Conservation (phyloP, 2,329 filamentous ascomycete species). For the Exophiala lecanii-corni region DNA sequence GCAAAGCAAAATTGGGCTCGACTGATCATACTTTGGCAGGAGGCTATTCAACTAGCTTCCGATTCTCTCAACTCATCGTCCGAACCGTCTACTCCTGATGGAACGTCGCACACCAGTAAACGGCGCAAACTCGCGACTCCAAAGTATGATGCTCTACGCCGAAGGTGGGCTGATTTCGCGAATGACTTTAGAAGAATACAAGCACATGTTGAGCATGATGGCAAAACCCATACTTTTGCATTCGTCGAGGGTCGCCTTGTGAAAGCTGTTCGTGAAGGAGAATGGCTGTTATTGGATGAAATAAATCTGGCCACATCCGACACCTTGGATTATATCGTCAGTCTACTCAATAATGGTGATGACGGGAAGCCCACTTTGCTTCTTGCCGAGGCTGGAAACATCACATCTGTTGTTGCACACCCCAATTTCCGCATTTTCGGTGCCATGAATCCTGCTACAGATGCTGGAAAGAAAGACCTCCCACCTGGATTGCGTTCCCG, state of each 20-base stretch:
- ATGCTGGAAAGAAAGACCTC: slow-evolving; percentile 92
- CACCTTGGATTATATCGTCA: slow-evolving; percentile 87
- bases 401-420: slow-evolving; percentile 84
- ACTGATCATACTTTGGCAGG: slow-evolving; percentile 78
- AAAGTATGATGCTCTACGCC: slow-evolving; percentile 52
- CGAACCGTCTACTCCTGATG: slow-evolving; percentile 22
- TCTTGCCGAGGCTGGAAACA: slow-evolving; percentile 87
- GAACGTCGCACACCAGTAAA: slow-evolving; percentile 54
- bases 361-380: slow-evolving; percentile 74
- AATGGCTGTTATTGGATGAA: slow-evolving; percentile 96
- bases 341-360: slow-evolving; percentile 71
- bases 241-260: slow-evolving; percentile 96
- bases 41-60: slow-evolving; percentile 83
- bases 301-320: slow-evolving; percentile 95
- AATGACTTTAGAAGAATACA: slow-evolving; percentile 72
- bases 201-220: slow-evolving; percentile 66
- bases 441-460: slow-evolving; percentile 98
- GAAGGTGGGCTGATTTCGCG: slow-evolving; percentile 77
- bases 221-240: slow-evolving; percentile 80
- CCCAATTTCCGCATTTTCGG: slow-evolving; percentile 93
- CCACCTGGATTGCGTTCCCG: slow-evolving; percentile 82
- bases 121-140: slow-evolving; percentile 59
- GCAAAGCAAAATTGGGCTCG: slow-evolving; percentile 82
- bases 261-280: slow-evolving; percentile 89
- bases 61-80: slow-evolving; percentile 49